Conservation (phyloP, 2,329 filamentous ascomycete species). For the Apiospora pterosperma region DNA sequence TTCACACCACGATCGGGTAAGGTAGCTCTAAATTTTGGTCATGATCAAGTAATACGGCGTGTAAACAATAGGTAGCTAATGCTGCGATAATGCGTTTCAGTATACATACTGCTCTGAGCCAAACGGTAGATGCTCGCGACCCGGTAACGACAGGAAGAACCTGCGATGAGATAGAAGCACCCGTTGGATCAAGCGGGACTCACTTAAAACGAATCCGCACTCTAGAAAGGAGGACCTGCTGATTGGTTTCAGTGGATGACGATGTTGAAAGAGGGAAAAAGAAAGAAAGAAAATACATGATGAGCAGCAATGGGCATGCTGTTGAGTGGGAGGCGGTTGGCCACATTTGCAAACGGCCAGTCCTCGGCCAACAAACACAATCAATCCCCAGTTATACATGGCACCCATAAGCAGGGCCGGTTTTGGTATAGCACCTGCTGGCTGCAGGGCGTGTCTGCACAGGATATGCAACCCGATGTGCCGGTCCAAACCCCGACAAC, state of each 20-base stretch:
- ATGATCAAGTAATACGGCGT: not conserved
- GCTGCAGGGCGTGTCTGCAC: not conserved
- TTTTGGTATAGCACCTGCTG: not conserved
- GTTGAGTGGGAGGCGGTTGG: not conserved
- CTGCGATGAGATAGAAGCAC: not conserved
- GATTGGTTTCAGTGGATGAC: not conserved
- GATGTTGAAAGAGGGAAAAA: not conserved
- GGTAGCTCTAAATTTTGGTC: not conserved
- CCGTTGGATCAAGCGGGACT: not conserved
- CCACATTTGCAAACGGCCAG: not conserved
- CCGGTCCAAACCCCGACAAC: not conserved
- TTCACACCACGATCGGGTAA: not conserved
- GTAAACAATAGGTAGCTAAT: not conserved
- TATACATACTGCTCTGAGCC: not conserved
- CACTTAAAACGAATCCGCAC: not conserved
- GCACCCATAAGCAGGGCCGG: not conserved
- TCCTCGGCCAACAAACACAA: not conserved
- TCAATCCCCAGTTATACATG: not conserved
- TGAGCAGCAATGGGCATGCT: not conserved
- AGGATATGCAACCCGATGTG: not conserved
- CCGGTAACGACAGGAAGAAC: not conserved
- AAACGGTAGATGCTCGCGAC: not conserved
- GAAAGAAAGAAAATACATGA: not conserved
- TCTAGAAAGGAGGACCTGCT: not conserved
- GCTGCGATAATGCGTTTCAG: not conserved